Evolutionary conservation across 176 grass and related monocot genomes (phyloP), one percentile per base, ranked within the genome.

Genomic region (Juncus inflexus): DNA sequence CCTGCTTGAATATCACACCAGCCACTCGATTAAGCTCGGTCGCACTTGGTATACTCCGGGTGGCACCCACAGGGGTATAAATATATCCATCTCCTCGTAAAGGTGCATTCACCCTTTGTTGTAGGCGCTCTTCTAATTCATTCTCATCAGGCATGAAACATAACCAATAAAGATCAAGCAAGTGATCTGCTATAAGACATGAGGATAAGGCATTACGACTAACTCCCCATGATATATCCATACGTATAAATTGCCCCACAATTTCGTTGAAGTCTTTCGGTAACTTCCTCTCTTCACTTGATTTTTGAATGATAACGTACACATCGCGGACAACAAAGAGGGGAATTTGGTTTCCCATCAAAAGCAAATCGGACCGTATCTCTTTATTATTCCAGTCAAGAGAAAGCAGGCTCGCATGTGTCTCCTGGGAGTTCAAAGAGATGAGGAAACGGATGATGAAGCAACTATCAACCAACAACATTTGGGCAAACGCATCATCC

Each of bases 271-370:
- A 66, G 15, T 12, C 6, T 47, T 5, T 47, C 9, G 43, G 43
- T 47, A 47, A 47, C 6, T 47, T 5, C 9, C 9, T 47, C 43
- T 47, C 6, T 47, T 9, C 43, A 9, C 6, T 6, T 9, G 43
- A 47, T 47, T 47, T 47, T 2, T 47, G 43, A 47, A 47, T 47
- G 43, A 47, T 47, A 2, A 6, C 2, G 35, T 66, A 66, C 42
- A 52, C 64, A 5, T 52, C 3, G 6, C 7, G 14, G 15, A 66
- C 12, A 66, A 66, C 15, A 50, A 66, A 37, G 15, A 66, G 42
- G 42, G 64, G 64, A 4, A 66, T 50, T 19, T 66, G 64, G 35
- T 66, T 66, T 50, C 35, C 64, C 64, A 66, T 35, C 9, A 66
- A 49, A 66, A 66, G 64, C 8, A 49, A 35, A 49, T 66, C 43